Conservation (phyloP, 1,284 basidiomycete genomes). For the Hortiboletus rubellus region DNA sequence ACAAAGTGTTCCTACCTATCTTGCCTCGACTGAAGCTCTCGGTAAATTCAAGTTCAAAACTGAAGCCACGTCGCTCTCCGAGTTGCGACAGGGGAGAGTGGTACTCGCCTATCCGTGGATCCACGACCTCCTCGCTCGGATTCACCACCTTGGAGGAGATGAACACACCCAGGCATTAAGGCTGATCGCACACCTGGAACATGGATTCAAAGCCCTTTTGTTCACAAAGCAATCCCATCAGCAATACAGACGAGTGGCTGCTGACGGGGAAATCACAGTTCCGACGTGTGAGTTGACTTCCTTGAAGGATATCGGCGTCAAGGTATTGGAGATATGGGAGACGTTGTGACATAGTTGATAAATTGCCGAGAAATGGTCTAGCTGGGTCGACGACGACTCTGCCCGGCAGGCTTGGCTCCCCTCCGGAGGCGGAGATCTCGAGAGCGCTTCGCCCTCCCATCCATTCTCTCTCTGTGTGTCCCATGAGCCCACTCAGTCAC, state of each 20-base stretch:
- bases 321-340: constrained; percentile 3
- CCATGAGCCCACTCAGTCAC: too few relatives aligned
- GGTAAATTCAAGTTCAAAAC: constrained; percentile 3
- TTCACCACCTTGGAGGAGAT: background rate
- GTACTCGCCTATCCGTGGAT: constrained; percentile 16
- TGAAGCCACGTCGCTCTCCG: background rate
- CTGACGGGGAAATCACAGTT: constrained; percentile 3
- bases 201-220: constrained; percentile 11
- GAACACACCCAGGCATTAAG: background rate
- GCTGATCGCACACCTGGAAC: constrained; percentile 13
- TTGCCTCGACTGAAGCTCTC: constrained; percentile 1
- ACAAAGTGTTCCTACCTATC: background rate
- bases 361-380: too few relatives aligned
- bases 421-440: too few relatives aligned
- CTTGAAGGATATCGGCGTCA: background rate
- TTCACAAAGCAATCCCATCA: constrained; percentile 2
- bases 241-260: constrained; percentile 9
- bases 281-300: background rate
- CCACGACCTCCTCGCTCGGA: constrained; percentile 3
- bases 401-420: too few relatives aligned
- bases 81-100: background rate
- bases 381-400: too few relatives aligned
- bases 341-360: background rate
- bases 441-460: too few relatives aligned
- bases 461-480: too few relatives aligned